Evolutionary conservation across 805 yeast species (phyloP).

Genomic region (Lachancea sp.): DNA sequence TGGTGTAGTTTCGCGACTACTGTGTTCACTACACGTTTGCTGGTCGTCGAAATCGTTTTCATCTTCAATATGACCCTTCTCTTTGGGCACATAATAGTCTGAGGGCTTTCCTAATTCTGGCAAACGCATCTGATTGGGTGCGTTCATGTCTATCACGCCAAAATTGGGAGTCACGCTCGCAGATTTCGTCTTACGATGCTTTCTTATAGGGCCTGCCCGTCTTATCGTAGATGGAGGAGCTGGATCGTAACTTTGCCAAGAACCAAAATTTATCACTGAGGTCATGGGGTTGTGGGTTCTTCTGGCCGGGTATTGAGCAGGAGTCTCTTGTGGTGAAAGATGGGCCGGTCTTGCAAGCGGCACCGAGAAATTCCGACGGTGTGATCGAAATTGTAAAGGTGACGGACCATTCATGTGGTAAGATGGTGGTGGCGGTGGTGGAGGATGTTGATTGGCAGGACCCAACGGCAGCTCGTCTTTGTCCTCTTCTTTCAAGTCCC

Average conservation of each 20-base stretch:
- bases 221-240: background rate
- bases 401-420: background rate
- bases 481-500: constrained; percentile 25
- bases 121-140: constrained; percentile 16
- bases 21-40: constrained; percentile 29
- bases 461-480: background rate
- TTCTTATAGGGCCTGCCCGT: constrained; percentile 9
- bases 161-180: constrained; percentile 18
- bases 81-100: background rate
- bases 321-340: constrained; percentile 4
- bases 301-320: constrained; percentile 1
- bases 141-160: constrained; percentile 29
- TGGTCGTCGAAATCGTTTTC: constrained; percentile 18
- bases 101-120: constrained; percentile 1
- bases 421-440: background rate
- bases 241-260: constrained; percentile 10
- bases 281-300: constrained; percentile 9
- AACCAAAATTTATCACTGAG: constrained; percentile 10
- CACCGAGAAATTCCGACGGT: constrained; percentile 20
- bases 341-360: constrained; percentile 12
- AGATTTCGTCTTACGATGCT: constrained; percentile 26
- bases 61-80: constrained; percentile 1
- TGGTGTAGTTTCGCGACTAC: constrained; percentile 22
- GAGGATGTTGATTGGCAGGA: too few relatives aligned
- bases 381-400: constrained; percentile 9